Evolutionary conservation across 2,329 filamentous ascomycete species (phyloP).

Genomic region (Pseudopyricularia javanii): DNA sequence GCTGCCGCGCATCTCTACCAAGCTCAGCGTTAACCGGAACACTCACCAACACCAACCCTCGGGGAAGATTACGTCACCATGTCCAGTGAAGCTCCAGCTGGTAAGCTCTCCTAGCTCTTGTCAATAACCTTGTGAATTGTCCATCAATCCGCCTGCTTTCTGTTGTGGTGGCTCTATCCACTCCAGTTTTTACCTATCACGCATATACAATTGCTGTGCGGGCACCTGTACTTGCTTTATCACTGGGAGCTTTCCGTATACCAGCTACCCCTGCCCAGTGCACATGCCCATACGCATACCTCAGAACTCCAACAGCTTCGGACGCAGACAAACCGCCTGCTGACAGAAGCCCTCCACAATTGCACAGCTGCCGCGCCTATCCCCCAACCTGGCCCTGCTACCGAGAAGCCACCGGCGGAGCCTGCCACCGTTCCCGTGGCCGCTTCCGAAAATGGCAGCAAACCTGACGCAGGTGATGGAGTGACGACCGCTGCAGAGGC

Average conservation of each 20-base stretch:
- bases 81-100: neutral
- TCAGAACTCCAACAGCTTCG: neutral
- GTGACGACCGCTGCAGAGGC: neutral
- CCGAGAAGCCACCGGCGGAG: neutral
- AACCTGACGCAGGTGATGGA: neutral
- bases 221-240: neutral
- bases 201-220: neutral
- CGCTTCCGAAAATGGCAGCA: neutral
- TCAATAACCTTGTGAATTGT: neutral
- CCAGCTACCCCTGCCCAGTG: neutral
- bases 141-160: neutral
- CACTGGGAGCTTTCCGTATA: neutral
- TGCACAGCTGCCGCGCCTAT: neutral
- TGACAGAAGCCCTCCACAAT: neutral
- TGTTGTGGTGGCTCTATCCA: neutral
- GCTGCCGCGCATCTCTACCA: neutral
- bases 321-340: neutral
- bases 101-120: neutral
- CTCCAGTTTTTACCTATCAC: too few species aligned
- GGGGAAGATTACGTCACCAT: neutral
- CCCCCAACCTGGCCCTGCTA: neutral
- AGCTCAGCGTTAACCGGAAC: neutral
- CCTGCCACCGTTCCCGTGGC: neutral
- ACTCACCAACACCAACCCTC: neutral
- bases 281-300: neutral